Percentiles rank a stretch among this genome's conserved stretches.
Evolutionary conservation across 148 eudicot genomes (phyloP).

Genomic region (Fagopyrum tataricum): DNA sequence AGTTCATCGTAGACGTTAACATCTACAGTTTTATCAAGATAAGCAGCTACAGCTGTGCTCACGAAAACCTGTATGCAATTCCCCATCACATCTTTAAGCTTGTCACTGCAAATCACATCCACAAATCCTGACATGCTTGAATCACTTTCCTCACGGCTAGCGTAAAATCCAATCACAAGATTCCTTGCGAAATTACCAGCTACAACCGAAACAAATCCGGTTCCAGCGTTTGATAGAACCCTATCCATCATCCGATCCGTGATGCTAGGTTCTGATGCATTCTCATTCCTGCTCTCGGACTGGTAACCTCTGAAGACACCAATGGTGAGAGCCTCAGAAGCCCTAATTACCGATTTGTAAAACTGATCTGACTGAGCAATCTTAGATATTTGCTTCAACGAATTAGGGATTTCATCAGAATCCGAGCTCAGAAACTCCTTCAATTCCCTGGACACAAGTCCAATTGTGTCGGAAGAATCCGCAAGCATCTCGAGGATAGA

Average conservation of each 20-base stretch:
- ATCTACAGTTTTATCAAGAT: conserved; percentile 70
- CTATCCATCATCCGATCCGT: conserved; percentile 55
- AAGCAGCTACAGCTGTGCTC: conserved; percentile 63
- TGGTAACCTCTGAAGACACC: conserved; percentile 52
- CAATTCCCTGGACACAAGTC: conserved; percentile 56
- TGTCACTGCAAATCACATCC: conserved; percentile 41
- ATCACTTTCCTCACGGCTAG: conserved; percentile 17
- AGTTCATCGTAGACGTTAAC: conserved; percentile 72
- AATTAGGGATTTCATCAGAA: conserved; percentile 60
- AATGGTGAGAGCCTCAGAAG: conserved; percentile 47
- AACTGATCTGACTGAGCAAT: conserved; percentile 51
- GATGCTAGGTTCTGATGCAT: conserved; percentile 25
- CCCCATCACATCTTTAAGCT: conserved; percentile 39
- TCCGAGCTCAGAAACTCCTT: conserved; percentile 55
- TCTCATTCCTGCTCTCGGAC: conserved; percentile 20
- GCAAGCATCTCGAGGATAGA: conserved; percentile 40
- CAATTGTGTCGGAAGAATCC: conserved; percentile 52
- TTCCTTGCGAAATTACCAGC: conserved; percentile 79
- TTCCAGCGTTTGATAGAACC: conserved; percentile 58
- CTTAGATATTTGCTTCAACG: conserved; percentile 61
- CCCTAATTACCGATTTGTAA: conserved; percentile 28
- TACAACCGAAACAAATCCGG: conserved; percentile 75
- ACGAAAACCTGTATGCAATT: conserved; percentile 56
- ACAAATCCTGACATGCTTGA: conserved; percentile 36
- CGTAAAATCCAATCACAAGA: conserved; percentile 51